Base-by-base conservation (phyloP, 768 basidiomycete genomes). In the Tremella yokohamensis region DNA sequence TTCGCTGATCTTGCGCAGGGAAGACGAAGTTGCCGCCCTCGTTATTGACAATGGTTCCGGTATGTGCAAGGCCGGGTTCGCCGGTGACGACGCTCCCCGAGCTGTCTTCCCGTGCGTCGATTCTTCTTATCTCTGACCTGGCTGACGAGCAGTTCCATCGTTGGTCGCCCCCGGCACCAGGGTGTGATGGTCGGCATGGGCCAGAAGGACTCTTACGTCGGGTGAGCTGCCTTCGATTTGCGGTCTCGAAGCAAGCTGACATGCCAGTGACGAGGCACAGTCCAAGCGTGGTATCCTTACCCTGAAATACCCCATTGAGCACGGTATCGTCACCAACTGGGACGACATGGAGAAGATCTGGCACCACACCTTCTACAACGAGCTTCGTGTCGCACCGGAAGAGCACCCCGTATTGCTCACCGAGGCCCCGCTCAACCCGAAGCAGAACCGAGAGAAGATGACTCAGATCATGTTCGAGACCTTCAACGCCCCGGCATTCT, bases 331-430 rank as follows among this genome's bases (percentile, higher is more conserved):
- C 77, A 92, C 90, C 78, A 92, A 96, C 85, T 96, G 92, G 92
- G 92, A 93, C 72, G 91, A 93, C 79, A 93, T 93, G 90, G 92
- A 94, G 82, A 92, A 93, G 81, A 93, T 93, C 77, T 94, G 90
- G 90, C 90, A 92, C 78, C 90, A 93, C 82, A 92, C 91, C 29
- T 94, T 93, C 80, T 93, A 90, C 84, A 92, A 92, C 77, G 90
- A 90, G 79, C 85, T 90, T 60, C 89, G 89, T 80, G 89, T 92
- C 67, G 89, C 89, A 3, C 89, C 90, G 25, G 89, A 92, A 78
- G 89, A 90, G 81, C 88, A 91, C 81, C 90, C 90, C 62, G 87
- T 91, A 68, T 83, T 93, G 57, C 82, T 91, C 75, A 93, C 90
- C 61, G 90, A 93, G 79, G 90, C 90, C 25, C 89, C 90, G 18